Percentiles rank a stretch among this genome's conserved stretches.
These are phyloP conservation scores for Fusarium sp. DNA, from an alignment of 2,329 filamentous ascomycete genomes.

Conservation along the genomic window DNA sequence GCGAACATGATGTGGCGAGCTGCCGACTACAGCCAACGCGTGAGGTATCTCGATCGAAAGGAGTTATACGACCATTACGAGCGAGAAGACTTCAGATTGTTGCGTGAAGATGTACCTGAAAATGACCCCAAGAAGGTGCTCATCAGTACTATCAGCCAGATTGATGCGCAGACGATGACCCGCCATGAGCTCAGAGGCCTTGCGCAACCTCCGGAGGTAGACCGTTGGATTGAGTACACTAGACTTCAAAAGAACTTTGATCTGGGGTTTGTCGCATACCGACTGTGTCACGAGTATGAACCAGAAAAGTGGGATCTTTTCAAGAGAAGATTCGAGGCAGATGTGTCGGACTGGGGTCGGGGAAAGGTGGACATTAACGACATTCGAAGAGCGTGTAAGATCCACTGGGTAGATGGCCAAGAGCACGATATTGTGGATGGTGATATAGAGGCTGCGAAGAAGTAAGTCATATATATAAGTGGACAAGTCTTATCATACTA, in stretches of 20 bases:
- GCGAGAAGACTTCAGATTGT: not conserved
- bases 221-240: slow-evolving; percentile 29
- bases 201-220: not conserved
- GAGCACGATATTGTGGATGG: slow-evolving; percentile 30
- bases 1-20: slow-evolving; percentile 12
- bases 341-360: slow-evolving; percentile 45
- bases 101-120: accelerated
- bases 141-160: not conserved
- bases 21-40: slow-evolving; percentile 14
- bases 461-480: slow-evolving; percentile 12
- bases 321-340: slow-evolving; percentile 43
- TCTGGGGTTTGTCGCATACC: slow-evolving; percentile 36
- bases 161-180: slow-evolving; percentile 22
- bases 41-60: slow-evolving; percentile 12
- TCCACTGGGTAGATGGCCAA: slow-evolving; percentile 43
- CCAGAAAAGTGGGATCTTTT: slow-evolving; percentile 46
- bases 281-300: slow-evolving; percentile 34
- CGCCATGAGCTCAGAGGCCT: slow-evolving; percentile 32
- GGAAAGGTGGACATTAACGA: slow-evolving; percentile 15
- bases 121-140: slow-evolving; percentile 23
- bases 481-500: not conserved
- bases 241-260: not conserved
- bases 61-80: slow-evolving; percentile 1
- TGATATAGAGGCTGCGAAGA: slow-evolving; percentile 40
- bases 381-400: slow-evolving; percentile 29